Evolutionary conservation across 495 filamentous ascomycete genomes (phyloP).

Genomic region (Penicillium waksmanii): DNA sequence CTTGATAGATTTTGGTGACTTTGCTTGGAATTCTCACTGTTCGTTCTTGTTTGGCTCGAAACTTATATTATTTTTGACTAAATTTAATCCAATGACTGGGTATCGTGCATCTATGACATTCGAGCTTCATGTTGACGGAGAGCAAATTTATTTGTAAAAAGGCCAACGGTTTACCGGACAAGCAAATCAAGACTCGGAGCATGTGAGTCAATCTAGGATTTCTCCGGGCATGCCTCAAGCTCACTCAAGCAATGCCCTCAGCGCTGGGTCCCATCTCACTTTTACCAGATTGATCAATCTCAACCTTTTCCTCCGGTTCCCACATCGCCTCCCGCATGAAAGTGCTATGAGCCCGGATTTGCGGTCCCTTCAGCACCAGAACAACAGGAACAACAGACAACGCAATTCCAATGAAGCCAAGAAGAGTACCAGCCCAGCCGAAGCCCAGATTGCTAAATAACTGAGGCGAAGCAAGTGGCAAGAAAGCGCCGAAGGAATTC

Average conservation of each 20-base stretch:
- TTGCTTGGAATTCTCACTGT: no score
- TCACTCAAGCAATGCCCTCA: neutral
- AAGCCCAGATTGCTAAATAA: slow-evolving; percentile 46
- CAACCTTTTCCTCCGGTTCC: slow-evolving; percentile 21
- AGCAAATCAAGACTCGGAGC: neutral
- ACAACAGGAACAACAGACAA: slow-evolving; percentile 43
- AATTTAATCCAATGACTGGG: no score
- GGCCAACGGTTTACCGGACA: no score
- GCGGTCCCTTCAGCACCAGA: slow-evolving; percentile 39
- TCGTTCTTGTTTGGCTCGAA: no score
- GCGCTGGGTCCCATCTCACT: slow-evolving; percentile 2
- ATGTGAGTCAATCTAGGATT: no score
- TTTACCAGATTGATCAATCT: slow-evolving; percentile 21
- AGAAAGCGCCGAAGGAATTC: slow-evolving; percentile 39
- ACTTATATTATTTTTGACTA: no score
- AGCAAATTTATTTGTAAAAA: no score
- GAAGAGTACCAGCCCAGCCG: slow-evolving; percentile 47
- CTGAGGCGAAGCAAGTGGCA: slow-evolving; percentile 41
- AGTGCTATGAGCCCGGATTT: slow-evolving; percentile 37
- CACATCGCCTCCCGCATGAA: slow-evolving; percentile 44
- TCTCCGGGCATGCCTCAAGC: no score
- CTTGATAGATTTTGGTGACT: neutral
- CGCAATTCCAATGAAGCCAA: slow-evolving; percentile 44
- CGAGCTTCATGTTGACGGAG: no score
- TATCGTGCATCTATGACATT: no score